A percentile compares a stretch with the other conserved stretches of the same genome.
phyloP scores from a whole-genome alignment of 345 rosid genomes.

The Cardamine occulta region DNA sequence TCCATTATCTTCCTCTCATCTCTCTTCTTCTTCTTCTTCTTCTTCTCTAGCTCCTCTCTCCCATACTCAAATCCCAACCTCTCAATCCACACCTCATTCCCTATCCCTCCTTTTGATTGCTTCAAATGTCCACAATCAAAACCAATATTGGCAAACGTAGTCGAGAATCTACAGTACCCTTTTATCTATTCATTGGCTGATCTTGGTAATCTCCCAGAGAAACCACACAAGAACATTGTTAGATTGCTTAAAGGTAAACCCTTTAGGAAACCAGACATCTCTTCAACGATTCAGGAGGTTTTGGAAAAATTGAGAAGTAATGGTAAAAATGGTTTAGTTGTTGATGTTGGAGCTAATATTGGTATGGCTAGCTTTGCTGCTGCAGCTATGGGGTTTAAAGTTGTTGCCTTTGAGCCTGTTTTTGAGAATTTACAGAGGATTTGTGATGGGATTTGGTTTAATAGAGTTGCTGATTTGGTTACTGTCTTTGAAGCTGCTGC shows the following conservation, averaged over 20 bases:
- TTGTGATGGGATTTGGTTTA: constrained; percentile 97
- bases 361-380: constrained; percentile 99
- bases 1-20: constrained; percentile 55
- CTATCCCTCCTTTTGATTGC: constrained; percentile 71
- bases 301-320: constrained; percentile 53
- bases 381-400: constrained; percentile 89
- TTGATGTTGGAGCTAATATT: constrained; percentile 97
- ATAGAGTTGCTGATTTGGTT: constrained; percentile 67
- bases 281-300: constrained; percentile 76
- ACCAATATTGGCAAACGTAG: constrained; percentile 85
- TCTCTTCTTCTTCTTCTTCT: constrained; percentile 54
- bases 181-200: constrained; percentile 86
- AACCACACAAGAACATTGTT: constrained; percentile 94
- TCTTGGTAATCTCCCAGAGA: constrained; percentile 82
- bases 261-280: constrained; percentile 88
- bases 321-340: constrained; percentile 60
- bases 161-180: constrained; percentile 80
- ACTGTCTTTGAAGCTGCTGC: constrained; percentile 91
- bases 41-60: constrained; percentile 40
- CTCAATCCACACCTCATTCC: constrained; percentile 37
- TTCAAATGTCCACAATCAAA: constrained; percentile 69
- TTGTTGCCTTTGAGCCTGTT: constrained; percentile 89
- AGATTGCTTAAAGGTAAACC: constrained; percentile 90
- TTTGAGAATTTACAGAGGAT: constrained; percentile 92
- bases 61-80: constrained; percentile 32